These are phyloP conservation scores for Lyophyllum atratum DNA, from an alignment of 768 basidiomycete species.

Conservation along the genomic window DNA sequence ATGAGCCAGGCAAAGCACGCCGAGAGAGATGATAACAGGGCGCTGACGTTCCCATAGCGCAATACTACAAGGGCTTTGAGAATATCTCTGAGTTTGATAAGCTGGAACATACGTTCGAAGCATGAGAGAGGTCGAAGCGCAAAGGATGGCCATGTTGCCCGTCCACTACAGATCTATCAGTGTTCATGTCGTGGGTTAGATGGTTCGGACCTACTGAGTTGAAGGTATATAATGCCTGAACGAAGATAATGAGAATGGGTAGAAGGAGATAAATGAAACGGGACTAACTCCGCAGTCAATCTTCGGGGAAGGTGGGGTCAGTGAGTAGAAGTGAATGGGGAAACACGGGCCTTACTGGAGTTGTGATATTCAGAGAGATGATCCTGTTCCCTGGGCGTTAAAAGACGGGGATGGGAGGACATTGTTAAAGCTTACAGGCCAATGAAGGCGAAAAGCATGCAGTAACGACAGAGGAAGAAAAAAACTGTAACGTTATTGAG, in stretches of 20 bases:
- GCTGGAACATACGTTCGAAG: slow-evolving; percentile 55
- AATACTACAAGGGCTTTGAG: slow-evolving; percentile 39
- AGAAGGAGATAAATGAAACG: not conserved
- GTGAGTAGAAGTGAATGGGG: not conserved
- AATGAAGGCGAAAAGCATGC: slow-evolving; percentile 64
- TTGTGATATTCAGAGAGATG: slow-evolving; percentile 53
- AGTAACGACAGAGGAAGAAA: slow-evolving; percentile 73
- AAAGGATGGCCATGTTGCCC: slow-evolving; percentile 66
- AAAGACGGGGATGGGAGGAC: not conserved
- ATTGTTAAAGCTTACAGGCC: slow-evolving; percentile 49
- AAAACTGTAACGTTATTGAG: slow-evolving; percentile 39
- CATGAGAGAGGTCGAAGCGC: slow-evolving; percentile 69
- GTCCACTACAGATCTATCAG: slow-evolving; percentile 44
- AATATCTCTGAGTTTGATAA: not conserved
- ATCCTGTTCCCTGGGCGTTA: slow-evolving; percentile 41
- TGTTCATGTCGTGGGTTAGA: not conserved
- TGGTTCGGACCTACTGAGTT: slow-evolving; percentile 52
- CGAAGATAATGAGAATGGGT: not conserved
- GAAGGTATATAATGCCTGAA: slow-evolving; percentile 65
- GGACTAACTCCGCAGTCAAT: slow-evolving; percentile 60
- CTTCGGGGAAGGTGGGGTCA: slow-evolving; percentile 31
- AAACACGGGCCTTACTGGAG: slow-evolving; percentile 34
- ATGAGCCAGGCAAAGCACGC: slow-evolving; percentile 58
- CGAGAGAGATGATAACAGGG: slow-evolving; percentile 50
- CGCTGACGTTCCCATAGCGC: slow-evolving; percentile 69